Percentiles rank a stretch among this genome's conserved stretches.
These are phyloP conservation scores for Didymella exigua DNA, from an alignment of 2,329 filamentous ascomycete species.

Conservation along the genomic window DNA sequence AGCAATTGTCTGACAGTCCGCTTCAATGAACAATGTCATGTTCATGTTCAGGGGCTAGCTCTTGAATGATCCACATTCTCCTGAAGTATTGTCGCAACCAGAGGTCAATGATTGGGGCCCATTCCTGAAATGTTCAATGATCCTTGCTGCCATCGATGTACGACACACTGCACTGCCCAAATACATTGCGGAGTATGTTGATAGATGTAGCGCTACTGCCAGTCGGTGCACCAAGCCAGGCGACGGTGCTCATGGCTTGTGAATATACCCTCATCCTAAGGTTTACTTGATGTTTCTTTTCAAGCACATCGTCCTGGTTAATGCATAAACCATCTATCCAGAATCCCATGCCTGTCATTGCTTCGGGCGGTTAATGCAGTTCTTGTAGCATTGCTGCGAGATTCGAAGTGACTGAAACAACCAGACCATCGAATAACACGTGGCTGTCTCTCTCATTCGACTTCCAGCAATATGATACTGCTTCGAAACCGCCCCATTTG, in stretches of 20 bases:
- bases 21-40: not conserved
- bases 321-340: slow-evolving; percentile 5
- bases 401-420: not conserved
- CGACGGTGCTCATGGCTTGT: not conserved
- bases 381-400: not conserved
- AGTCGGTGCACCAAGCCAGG: not conserved
- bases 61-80: slow-evolving; percentile 9
- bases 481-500: not conserved
- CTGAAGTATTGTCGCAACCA: not conserved
- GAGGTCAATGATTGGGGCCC: not conserved
- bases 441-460: not conserved
- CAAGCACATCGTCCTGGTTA: not conserved
- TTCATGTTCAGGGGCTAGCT: not conserved
- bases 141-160: not conserved
- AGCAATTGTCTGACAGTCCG: not conserved
- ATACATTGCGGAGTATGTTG: not conserved
- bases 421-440: not conserved
- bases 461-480: not conserved
- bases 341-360: not conserved
- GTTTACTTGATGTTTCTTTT: not conserved
- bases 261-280: not conserved
- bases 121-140: not conserved
- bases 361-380: not conserved
- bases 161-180: not conserved
- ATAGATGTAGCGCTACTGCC: not conserved